Base-by-base conservation (phyloP, 495 filamentous ascomycete species). In the Hypoxylon perforatum region DNA sequence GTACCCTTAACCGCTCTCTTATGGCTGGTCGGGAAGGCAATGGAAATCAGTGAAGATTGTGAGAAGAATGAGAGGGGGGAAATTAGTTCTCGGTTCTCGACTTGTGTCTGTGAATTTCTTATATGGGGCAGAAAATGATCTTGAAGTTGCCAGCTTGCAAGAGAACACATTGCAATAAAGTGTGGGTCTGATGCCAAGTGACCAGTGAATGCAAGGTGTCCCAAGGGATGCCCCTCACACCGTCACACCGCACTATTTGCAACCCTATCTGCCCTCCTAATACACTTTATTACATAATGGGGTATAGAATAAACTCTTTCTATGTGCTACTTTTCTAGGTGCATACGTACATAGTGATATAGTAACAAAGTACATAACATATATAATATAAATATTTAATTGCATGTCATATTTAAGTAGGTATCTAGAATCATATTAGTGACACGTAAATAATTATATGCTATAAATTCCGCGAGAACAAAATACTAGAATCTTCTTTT, bases 111-210 rank as follows among this genome's bases (percentile, higher is more conserved):
- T 8, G 52, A 64, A 57, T 23, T 57, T 58, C 60, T 63, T 63
- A 49, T 63, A 63, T 63, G 51, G 33, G 33, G 44, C 35, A 42
- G 55, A 67, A 63, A 63, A 23, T 11, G 36, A 39, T 56, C 18
- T 46, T 61, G 66, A 64, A 41, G 66, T 69, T 69, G 66, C 66
- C 66, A 69, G 66, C 66, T 70, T 70, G 62, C 67, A 65, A 65
- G 67, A 70, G 67, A 66, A 65, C 67, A 70, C 67, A 70, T 70
- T 70, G 61, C 67, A 70, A 61, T 61, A 70, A 70, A 70, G 57
- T 53, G 66, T 69, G 66, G 66, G 61, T 69, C 66, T 42, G 21
- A 22, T n/a, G 65, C 46, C 59, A 51, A 67, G 42, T 55, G 46
- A 4, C 44, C 44, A 21, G 19, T 47, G 19, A 47, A 23, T 25